A percentile compares a stretch with the other conserved stretches of the same genome.
phyloP scores from a whole-genome alignment of 768 basidiomycete species.

The Suillus luteus region DNA sequence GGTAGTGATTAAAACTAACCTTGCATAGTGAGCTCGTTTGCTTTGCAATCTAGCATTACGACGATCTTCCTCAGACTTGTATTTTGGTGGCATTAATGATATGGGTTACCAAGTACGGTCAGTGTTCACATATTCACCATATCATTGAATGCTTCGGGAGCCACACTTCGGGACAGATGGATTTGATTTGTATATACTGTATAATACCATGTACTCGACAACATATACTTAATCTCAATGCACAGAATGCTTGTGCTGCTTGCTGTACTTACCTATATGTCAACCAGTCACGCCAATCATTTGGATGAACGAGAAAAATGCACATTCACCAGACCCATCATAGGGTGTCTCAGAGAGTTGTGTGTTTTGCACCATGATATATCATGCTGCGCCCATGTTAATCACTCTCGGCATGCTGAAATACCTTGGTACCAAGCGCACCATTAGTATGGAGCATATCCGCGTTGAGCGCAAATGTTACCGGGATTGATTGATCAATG shows the following conservation, averaged over 20 bases:
- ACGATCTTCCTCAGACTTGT: background rate
- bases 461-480: too few species aligned
- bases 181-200: background rate
- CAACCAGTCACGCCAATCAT: background rate
- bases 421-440: background rate
- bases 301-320: background rate
- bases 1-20: background rate
- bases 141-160: background rate
- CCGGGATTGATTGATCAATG: too few species aligned
- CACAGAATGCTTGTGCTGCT: background rate
- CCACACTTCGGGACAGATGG: background rate
- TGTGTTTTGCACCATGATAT: background rate
- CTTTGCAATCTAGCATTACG: background rate
- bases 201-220: background rate
- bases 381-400: background rate
- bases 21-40: background rate
- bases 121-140: constrained; percentile 1
- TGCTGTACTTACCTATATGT: constrained; percentile 1
- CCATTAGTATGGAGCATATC: background rate
- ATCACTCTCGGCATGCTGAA: background rate
- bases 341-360: too few species aligned
- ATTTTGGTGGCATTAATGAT: background rate
- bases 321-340: constrained; percentile 1
- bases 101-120: background rate
- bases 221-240: background rate